Evolutionary conservation across 768 basidiomycete species (phyloP).

Genomic region (Mrakia gelida): DNA sequence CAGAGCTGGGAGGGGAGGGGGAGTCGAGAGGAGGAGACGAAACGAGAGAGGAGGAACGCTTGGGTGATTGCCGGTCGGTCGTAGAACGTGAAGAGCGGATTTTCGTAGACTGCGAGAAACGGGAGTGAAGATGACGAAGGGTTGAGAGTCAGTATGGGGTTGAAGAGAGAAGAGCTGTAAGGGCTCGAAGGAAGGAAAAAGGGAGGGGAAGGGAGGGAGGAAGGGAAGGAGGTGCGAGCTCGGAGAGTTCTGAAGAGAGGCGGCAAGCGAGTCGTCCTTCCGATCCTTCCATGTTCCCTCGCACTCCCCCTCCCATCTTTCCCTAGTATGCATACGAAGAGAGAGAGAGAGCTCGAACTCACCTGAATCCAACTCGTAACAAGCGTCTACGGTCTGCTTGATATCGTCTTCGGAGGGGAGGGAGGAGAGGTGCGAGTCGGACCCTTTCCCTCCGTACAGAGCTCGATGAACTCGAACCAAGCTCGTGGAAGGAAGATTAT

Average conservation of each 20-base stretch:
- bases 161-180: not conserved
- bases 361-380: conserved; percentile 29
- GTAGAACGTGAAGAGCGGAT: conserved; percentile 24
- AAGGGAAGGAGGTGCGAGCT: not conserved
- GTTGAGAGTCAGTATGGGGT: not conserved
- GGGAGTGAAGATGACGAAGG: too few relatives aligned
- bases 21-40: conserved; percentile 2
- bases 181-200: too few relatives aligned
- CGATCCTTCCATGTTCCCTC: too few relatives aligned
- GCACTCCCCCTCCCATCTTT: too few relatives aligned
- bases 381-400: conserved; percentile 2
- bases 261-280: too few relatives aligned
- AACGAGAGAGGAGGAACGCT: conserved; percentile 25
- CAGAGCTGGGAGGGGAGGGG: not conserved
- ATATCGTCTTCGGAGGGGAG: conserved; percentile 1
- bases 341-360: not conserved
- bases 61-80: conserved; percentile 21
- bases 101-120: conserved; percentile 26
- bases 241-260: not conserved
- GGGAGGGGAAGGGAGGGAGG: not conserved
- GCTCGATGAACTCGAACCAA: conserved; percentile 8
- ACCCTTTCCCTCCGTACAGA: conserved; percentile 21
- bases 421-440: not conserved
- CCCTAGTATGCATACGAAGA: too few relatives aligned
- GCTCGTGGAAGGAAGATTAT: not conserved